Base-by-base conservation (phyloP, 148 eudicot genomes). In the Chenopodium berlandieri region DNA sequence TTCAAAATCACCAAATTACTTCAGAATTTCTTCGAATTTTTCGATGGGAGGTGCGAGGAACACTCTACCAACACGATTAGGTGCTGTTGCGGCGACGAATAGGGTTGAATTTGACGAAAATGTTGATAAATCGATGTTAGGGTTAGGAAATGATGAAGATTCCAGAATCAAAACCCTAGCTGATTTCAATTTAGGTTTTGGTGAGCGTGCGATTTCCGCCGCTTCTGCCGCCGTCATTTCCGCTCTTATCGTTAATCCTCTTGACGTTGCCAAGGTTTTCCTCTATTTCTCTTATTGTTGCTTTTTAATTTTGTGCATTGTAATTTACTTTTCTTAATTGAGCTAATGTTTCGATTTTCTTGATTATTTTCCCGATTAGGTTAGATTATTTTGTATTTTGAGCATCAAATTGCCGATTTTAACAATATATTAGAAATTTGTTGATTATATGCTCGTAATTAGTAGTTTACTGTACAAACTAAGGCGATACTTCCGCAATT, bases 181-280 rank as follows among this genome's bases (percentile, higher is more conserved):
- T 4, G 91, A 91, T 84, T 40, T 84, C 32, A 74, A 84, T 25
- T 80, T 94, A 82, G 84, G 97, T 56, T 85, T 91, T 9, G 81
- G 44, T 1, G 96, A 95, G 74, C 86, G 98, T 73, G 86, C 94
- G 0, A 37, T 93, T 60, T 87, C 97, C 30, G 98, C 97, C 48
- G 93, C 89, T 22, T 96, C 94, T 44, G 97, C 98, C 75, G 94
- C 98, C 46, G 77, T 95, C 46, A 82, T 95, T 75, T 95, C 98
- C 50, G 97, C 98, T 63, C 48, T 93, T 79, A 82, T 95, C 77
- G 98, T 95, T 27, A 95, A 95, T 75, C 98, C 98, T 73, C 97
- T 95, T 75, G 98, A 95, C 44, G 97, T 95, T 80, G 98, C 88
- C 73, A 95, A 95, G 96, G 97, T 92, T 31, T 9, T 25, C 14